These are phyloP conservation scores for Globisporangium canariense DNA, from an alignment of 352 stramenopile species.

Conservation along the genomic window DNA sequence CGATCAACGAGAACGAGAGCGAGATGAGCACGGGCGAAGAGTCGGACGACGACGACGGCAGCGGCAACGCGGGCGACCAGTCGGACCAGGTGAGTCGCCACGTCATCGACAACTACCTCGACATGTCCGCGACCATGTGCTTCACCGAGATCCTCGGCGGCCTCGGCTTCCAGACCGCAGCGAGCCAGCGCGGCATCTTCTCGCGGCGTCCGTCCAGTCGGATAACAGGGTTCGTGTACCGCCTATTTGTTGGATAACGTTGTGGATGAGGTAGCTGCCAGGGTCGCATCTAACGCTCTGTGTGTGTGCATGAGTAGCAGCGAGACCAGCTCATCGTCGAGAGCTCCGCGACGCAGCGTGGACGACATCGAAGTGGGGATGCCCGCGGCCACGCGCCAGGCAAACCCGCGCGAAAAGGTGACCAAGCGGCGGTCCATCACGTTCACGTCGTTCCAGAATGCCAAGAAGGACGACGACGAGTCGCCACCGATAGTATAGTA, in stretches of 20 bases:
- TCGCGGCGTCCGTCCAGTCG: constrained; percentile 50
- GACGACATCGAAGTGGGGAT: constrained; percentile 80
- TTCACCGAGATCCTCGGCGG: constrained; percentile 63
- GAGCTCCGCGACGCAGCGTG: constrained; percentile 41
- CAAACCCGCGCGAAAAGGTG: constrained; percentile 40
- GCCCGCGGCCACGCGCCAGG: constrained; percentile 43
- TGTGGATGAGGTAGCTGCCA: background rate
- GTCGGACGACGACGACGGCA: constrained; percentile 33
- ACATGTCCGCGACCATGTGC: constrained; percentile 76
- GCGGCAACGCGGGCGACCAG: constrained; percentile 11
- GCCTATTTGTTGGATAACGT: background rate
- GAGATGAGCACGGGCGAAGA: constrained; percentile 37
- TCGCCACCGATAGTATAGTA: constrained; percentile 4
- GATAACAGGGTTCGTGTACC: constrained; percentile 23
- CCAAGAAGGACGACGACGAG: constrained; percentile 21
- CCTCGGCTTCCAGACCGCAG: constrained; percentile 51
- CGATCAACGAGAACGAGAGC: constrained; percentile 34
- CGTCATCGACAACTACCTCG: constrained; percentile 83
- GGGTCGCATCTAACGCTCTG: background rate
- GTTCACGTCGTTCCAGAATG: constrained; percentile 57
- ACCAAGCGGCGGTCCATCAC: constrained; percentile 75
- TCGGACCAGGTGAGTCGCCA: constrained; percentile 63
- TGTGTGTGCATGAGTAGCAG: constrained; percentile 12
- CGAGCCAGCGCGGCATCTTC: constrained; percentile 41
- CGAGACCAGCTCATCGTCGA: constrained; percentile 8